A percentile compares a stretch with the other conserved stretches of the same genome.
Conservation (phyloP, 768 basidiomycete species). For the Mycena vitilis region DNA sequence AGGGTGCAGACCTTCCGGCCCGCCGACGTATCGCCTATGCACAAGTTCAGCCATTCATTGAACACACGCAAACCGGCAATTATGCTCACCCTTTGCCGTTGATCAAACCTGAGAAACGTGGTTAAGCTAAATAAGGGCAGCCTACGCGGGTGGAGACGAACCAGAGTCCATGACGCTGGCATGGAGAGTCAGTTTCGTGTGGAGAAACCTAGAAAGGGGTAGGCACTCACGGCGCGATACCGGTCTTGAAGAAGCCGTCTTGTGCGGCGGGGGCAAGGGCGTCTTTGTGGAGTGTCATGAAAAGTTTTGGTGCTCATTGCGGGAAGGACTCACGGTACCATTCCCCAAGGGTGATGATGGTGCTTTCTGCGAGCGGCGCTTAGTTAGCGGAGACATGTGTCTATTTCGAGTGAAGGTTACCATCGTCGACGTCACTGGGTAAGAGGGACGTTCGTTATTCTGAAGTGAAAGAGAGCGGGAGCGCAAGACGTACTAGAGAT, state of each 20-base stretch:
- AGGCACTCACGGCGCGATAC: conserved; percentile 43
- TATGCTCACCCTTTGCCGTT: conserved; percentile 50
- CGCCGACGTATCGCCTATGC: conserved; percentile 53
- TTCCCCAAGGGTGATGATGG: conserved; percentile 51
- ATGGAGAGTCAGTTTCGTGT: too few relatives aligned
- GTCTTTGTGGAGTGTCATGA: conserved; percentile 16
- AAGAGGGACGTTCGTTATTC: not conserved
- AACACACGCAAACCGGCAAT: conserved; percentile 42
- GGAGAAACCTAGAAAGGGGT: not conserved
- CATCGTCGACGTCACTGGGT: conserved; percentile 50
- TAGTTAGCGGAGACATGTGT: conserved; percentile 2
- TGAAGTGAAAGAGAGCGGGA: too few relatives aligned
- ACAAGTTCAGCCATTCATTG: conserved; percentile 32
- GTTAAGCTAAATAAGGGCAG: not conserved
- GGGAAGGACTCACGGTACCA: conserved; percentile 35
- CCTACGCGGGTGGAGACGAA: not conserved
- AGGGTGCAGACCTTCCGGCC: conserved; percentile 49
- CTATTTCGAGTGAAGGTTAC: conserved; percentile 30
- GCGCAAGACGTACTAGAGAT: conserved; percentile 41
- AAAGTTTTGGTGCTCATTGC: not conserved
- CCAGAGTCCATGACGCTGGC: conserved; percentile 52
- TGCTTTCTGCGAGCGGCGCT: conserved; percentile 36
- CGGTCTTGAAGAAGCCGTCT: conserved; percentile 46
- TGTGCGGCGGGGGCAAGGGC: conserved; percentile 52
- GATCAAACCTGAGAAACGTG: conserved; percentile 44